Evolutionary conservation across 768 basidiomycete species (phyloP).

Genomic region (Tephrocybe sp.): DNA sequence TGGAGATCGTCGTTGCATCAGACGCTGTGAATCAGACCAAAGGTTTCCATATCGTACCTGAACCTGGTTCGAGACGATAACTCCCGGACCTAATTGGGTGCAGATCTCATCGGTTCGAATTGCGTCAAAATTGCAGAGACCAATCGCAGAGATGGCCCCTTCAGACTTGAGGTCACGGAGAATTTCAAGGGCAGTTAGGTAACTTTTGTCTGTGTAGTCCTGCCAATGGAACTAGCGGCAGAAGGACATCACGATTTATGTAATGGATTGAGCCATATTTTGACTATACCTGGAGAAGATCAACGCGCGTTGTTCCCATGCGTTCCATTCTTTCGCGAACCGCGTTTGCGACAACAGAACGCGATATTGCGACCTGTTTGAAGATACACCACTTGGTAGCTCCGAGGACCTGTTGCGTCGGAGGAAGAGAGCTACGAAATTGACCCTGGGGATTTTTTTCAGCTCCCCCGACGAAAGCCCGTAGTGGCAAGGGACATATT

Average conservation of each 20-base stretch:
- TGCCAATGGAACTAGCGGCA: constrained; percentile 79
- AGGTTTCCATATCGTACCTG: constrained; percentile 45
- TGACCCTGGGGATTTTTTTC: constrained; percentile 53
- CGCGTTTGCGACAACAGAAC: constrained; percentile 54
- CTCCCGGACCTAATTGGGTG: constrained; percentile 63
- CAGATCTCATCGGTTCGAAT: constrained; percentile 78
- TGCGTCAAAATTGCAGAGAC: constrained; percentile 81
- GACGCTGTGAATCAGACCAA: neutral
- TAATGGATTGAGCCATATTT: neutral
- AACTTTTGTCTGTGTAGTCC: constrained; percentile 52
- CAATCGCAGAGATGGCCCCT: constrained; percentile 61
- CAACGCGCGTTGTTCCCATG: constrained; percentile 57
- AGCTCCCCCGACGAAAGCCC: constrained; percentile 7
- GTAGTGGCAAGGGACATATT: constrained; percentile 20
- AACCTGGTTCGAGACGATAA: constrained; percentile 80
- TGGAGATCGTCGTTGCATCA: neutral
- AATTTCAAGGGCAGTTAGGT: constrained; percentile 41
- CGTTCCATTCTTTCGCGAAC: constrained; percentile 69
- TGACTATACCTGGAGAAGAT: constrained; percentile 66
- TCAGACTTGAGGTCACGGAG: constrained; percentile 58
- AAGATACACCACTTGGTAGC: constrained; percentile 91
- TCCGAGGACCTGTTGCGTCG: constrained; percentile 48
- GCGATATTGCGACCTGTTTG: constrained; percentile 46
- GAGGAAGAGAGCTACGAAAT: constrained; percentile 48
- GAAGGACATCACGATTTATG: neutral